Conservation (phyloP, 768 basidiomycete species). For the Hygrophorus pudorinus region DNA sequence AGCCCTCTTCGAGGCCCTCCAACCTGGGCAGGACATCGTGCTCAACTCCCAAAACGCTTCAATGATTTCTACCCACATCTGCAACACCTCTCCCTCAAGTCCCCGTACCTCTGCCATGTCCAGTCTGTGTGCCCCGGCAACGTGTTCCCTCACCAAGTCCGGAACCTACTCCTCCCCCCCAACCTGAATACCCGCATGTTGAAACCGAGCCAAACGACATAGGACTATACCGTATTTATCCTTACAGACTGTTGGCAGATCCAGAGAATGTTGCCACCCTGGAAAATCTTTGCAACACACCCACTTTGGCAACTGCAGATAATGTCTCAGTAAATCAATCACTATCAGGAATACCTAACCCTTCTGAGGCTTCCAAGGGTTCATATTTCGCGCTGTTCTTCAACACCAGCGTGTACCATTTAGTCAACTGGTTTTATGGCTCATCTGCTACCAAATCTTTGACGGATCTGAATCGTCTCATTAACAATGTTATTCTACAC, state of each 20-base stretch:
- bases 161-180: no score
- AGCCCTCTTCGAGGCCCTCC: no score
- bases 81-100: neutral
- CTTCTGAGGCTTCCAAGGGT: neutral
- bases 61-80: no score
- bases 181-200: neutral
- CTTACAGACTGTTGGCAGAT: constrained; percentile 16
- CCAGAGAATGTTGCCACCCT: constrained; percentile 12
- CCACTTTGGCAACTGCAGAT: constrained; percentile 8
- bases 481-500: constrained; percentile 16
- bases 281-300: constrained; percentile 12
- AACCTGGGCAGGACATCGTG: no score
- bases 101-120: no score
- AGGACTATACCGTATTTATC: constrained; percentile 15
- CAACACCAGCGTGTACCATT: constrained; percentile 15
- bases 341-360: neutral
- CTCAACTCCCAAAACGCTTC: no score
- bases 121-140: no score
- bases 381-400: constrained; percentile 15
- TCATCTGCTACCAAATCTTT: constrained; percentile 19
- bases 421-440: constrained; percentile 22
- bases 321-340: constrained; percentile 8
- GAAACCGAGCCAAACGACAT: constrained; percentile 11
- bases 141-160: no score
- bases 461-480: constrained; percentile 17